A percentile compares a stretch with the other conserved stretches of the same genome.
phyloP scores from a whole-genome alignment of 768 basidiomycete species.

The button mushroom (Agaricus bisporus) region DNA sequence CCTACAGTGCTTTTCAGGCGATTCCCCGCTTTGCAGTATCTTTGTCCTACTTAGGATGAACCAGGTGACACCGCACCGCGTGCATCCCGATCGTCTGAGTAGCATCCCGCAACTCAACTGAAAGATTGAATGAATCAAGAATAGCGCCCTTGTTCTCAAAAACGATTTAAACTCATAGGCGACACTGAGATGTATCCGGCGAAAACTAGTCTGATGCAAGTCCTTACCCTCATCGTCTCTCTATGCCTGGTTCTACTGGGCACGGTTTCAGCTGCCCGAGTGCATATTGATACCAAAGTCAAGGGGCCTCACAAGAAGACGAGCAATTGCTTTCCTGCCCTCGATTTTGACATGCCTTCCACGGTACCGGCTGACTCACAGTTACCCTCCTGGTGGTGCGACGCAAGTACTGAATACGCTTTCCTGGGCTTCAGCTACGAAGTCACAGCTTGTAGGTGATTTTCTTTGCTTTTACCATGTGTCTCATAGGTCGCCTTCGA shows the following conservation, averaged over 20 bases:
- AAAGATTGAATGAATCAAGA: not conserved
- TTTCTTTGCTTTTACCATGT: not conserved
- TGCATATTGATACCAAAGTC: not conserved
- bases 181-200: not conserved
- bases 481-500: not conserved
- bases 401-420: conserved; percentile 46
- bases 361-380: conserved; percentile 25
- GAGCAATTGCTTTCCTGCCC: conserved; percentile 24
- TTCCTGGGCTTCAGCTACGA: conserved; percentile 67
- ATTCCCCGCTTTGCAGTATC: not conserved
- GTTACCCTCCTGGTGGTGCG: conserved; percentile 46
- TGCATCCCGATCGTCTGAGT: too few relatives aligned
- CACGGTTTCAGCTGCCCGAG: not conserved
- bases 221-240: not conserved
- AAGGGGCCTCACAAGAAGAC: not conserved
- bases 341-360: conserved; percentile 43
- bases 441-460: conserved; percentile 43
- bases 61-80: too few relatives aligned
- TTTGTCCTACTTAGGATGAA: too few relatives aligned
- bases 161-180: not conserved
- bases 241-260: not conserved
- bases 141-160: not conserved
- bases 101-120: not conserved
- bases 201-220: not conserved
- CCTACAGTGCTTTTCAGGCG: not conserved